These are phyloP conservation scores for Phytophthora tubulina DNA, from an alignment of 352 stramenopile genomes.

Conservation along the genomic window DNA sequence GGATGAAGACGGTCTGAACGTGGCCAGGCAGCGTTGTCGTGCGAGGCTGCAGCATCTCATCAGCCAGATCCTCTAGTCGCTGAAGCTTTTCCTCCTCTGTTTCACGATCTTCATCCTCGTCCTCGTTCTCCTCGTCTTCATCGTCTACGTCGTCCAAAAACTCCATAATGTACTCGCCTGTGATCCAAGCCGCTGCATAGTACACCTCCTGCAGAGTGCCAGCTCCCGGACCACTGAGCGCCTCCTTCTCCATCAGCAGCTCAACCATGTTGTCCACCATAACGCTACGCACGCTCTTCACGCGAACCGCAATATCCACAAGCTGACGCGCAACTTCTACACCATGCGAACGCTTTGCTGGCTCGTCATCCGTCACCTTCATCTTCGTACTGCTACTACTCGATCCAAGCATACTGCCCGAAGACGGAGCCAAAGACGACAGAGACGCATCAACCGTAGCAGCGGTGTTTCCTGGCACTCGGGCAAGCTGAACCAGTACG, in stretches of 20 bases:
- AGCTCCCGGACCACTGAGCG: constrained; percentile 71
- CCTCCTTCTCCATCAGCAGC: constrained; percentile 92
- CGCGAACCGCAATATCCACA: constrained; percentile 96
- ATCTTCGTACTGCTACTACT: constrained; percentile 40
- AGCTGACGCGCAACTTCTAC: constrained; percentile 95
- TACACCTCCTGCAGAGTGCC: constrained; percentile 95
- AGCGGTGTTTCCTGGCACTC: constrained; percentile 85
- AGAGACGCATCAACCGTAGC: constrained; percentile 47
- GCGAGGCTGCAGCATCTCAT: constrained; percentile 84
- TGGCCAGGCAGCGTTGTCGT: constrained; percentile 84
- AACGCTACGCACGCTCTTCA: constrained; percentile 96
- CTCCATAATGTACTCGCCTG: constrained; percentile 97
- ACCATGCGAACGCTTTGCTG: constrained; percentile 60
- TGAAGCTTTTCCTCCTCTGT: constrained; percentile 88
- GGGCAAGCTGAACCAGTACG: constrained; percentile 95
- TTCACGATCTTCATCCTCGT: constrained; percentile 78
- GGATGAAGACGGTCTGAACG: constrained; percentile 96
- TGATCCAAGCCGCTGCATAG: constrained; percentile 97
- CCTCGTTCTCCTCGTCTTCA: constrained; percentile 79
- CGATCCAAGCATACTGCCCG: constrained; percentile 56
- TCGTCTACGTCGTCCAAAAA: constrained; percentile 88
- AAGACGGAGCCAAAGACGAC: constrained; percentile 37
- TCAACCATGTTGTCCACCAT: constrained; percentile 96
- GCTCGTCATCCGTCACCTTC: constrained; percentile 40
- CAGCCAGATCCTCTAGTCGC: constrained; percentile 82